These are phyloP conservation scores for Emergomyces pasteurianus DNA, from an alignment of 2,329 filamentous ascomycete genomes.

Conservation along the genomic window DNA sequence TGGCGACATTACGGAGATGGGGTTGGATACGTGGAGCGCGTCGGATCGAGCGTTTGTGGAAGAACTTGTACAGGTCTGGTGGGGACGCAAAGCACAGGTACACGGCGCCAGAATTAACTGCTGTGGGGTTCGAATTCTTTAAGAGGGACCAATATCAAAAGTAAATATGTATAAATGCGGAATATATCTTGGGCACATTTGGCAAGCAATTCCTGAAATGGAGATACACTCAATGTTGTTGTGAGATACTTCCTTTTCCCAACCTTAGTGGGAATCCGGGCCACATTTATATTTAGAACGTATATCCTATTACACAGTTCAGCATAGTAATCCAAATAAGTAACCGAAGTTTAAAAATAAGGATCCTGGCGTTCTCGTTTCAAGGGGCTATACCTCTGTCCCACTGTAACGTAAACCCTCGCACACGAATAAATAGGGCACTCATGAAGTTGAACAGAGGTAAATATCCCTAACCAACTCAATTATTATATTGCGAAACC, in stretches of 20 bases:
- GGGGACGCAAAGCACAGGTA: constrained; percentile 32
- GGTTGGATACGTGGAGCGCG: constrained; percentile 38
- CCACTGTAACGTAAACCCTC: too few relatives aligned
- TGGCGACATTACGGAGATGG: constrained; percentile 37
- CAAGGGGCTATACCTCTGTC: too few relatives aligned
- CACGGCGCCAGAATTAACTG: constrained; percentile 34
- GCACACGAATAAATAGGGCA: too few relatives aligned
- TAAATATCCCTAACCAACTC: not conserved
- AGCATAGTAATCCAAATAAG: too few relatives aligned
- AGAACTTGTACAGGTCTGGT: constrained; percentile 36
- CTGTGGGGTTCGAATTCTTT: constrained; percentile 37
- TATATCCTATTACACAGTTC: too few relatives aligned
- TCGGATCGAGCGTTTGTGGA: constrained; percentile 35
- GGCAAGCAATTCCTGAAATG: not conserved
- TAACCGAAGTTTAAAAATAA: too few relatives aligned
- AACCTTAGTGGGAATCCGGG: not conserved
- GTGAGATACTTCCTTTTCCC: not conserved
- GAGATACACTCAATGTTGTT: not conserved
- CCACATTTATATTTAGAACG: too few relatives aligned
- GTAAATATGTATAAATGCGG: constrained; percentile 1
- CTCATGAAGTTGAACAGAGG: not conserved
- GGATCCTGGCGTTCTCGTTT: too few relatives aligned
- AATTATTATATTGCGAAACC: not conserved
- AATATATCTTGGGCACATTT: not conserved
- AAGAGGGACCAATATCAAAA: constrained; percentile 1